Evolutionary conservation across 257 asterid species (phyloP), one percentile per base, ranked within the genome.

Genomic region (Solanum chaucha): DNA sequence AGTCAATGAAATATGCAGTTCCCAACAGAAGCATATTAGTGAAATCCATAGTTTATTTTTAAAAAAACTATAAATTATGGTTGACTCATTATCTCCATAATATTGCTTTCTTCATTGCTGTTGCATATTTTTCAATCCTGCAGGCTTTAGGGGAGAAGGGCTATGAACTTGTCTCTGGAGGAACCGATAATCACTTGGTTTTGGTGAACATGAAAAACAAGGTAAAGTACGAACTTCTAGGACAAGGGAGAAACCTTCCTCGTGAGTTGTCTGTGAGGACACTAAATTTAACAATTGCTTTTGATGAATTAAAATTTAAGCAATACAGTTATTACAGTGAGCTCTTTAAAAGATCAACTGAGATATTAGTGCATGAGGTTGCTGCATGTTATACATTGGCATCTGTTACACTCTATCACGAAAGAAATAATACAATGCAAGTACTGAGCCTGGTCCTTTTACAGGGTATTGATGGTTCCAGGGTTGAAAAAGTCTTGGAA

Each of bases 401-500:
- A 24, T 78, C 15, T 1, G 15, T 77, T 40, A 17, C 8, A 36
- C 11, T n/a, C 46, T 40, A 41, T 77, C 59, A 8, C n/a, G 2
- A 15, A 46, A 78, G 64, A 44, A 75, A 78, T 44, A 44, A 55
- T 78, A 44, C 14, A 13, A 32, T 59, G 46, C 74, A 32, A 22
- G 5, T 88, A 68, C 41, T 78, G 24, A 78, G n/a, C 84, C 51
- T 51, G 20, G 87, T 82, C 44, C 86, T 51, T 86, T n/a, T 80
- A 73, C 95, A 96, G 99, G 94, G 98, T n/a, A 96, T 95, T 86
- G 99, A 96, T 94, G 98, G 99, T 59, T 96, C 99, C n/a, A 94
- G 98, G 90, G 98, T 95, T 72, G 99, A 96, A 90, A 96, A 96
- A 87, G 98, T 96, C 81, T 84, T 96, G 93, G 98, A 96, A 90